Percentiles rank a stretch among this genome's conserved stretches.
These are phyloP conservation scores for Backusella australiensis DNA, from an alignment of 192 early-diverging fungal genomes.

Conservation along the genomic window DNA sequence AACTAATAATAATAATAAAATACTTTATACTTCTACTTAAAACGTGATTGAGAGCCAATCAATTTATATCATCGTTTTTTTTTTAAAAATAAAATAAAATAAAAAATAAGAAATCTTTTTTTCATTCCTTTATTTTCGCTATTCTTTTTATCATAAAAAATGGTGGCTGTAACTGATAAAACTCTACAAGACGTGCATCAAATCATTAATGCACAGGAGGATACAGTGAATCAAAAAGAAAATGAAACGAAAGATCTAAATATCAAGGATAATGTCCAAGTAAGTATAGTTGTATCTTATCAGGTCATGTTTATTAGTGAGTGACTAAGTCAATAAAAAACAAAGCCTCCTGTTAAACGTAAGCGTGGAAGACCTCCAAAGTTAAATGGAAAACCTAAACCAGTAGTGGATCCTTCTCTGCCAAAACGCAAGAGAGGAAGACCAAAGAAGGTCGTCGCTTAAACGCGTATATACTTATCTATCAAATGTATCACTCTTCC, in stretches of 20 bases:
- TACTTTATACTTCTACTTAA: not conserved
- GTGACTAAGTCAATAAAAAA: not conserved
- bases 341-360: not conserved
- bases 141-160: no score
- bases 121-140: not conserved
- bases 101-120: not conserved
- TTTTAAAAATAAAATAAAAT: not conserved
- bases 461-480: slow-evolving; percentile 4
- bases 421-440: slow-evolving; percentile 15
- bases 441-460: slow-evolving; percentile 10
- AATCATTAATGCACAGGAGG: not conserved
- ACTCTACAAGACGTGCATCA: not conserved
- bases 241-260: not conserved
- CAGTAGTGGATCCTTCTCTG: not conserved
- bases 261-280: not conserved
- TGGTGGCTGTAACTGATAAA: no score
- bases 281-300: not conserved
- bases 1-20: slow-evolving; percentile 46
- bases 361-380: slow-evolving; percentile 8
- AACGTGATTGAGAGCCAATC: not conserved
- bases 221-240: not conserved
- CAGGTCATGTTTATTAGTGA: not conserved
- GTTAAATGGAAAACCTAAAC: not conserved
- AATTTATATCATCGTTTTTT: not conserved
- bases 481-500: not conserved